These are phyloP conservation scores for Cladorrhinum sp. DNA, from an alignment of 2,329 filamentous ascomycete species.

Conservation along the genomic window DNA sequence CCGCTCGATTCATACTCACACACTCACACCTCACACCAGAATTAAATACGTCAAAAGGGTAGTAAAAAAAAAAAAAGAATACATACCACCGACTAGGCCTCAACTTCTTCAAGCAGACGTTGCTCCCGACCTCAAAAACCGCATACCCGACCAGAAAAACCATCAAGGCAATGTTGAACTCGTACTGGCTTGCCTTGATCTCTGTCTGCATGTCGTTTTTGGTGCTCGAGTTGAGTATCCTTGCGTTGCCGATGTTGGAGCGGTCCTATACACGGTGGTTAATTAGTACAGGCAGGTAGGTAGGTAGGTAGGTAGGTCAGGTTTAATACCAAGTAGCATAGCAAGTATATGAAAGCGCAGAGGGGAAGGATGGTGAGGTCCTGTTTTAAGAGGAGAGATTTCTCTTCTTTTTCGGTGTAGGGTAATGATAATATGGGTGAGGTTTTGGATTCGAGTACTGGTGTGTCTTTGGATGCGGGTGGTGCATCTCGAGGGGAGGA, in stretches of 20 bases:
- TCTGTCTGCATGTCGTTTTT: conserved; percentile 60
- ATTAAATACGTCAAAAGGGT: too few species aligned
- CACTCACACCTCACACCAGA: too few species aligned
- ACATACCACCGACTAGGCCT: conserved; percentile 55
- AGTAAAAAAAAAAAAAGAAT: too few species aligned
- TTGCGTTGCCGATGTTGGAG: conserved; percentile 67
- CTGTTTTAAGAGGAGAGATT: conserved; percentile 45
- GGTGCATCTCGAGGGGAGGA: background rate
- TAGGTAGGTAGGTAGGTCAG: too few species aligned
- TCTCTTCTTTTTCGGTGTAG: background rate
- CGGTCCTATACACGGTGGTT: conserved; percentile 41
- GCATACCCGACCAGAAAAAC: conserved; percentile 60
- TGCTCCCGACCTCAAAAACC: conserved; percentile 63
- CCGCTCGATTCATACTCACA: too few species aligned
- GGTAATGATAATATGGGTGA: background rate
- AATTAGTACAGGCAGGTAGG: too few species aligned
- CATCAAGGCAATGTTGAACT: conserved; percentile 58
- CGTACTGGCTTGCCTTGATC: conserved; percentile 57
- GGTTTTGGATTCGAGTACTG: background rate
- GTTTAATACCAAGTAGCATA: conserved; percentile 61
- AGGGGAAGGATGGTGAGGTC: conserved; percentile 63
- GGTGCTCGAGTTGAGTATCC: conserved; percentile 58
- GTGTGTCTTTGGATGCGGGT: background rate
- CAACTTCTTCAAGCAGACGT: conserved; percentile 63
- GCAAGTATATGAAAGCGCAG: conserved; percentile 61